Percentiles rank a stretch among this genome's conserved stretches.
phyloP scores from a whole-genome alignment of 192 early-diverging fungal genomes.

The Anaeromyces robustus region DNA sequence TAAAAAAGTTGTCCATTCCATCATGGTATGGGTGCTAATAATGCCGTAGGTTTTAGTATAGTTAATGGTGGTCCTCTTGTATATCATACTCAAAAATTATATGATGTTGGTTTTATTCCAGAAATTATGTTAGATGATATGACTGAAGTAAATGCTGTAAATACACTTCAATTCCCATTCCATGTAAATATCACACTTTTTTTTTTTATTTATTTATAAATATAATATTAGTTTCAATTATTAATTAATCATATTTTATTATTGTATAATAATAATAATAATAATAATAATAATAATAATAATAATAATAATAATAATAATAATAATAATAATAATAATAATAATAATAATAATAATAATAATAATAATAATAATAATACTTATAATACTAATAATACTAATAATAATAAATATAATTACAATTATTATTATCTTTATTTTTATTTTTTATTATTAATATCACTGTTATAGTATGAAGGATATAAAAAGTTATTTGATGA shows the following conservation, averaged over 20 bases:
- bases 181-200: background rate
- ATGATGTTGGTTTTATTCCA: background rate
- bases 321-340: background rate
- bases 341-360: background rate
- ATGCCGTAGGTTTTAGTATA: background rate
- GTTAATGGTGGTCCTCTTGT: background rate
- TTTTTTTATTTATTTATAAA: too few relatives aligned
- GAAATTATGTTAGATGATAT: background rate
- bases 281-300: background rate
- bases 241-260: too few relatives aligned
- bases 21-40: background rate
- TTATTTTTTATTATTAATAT: background rate
- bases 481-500: background rate
- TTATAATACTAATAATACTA: background rate
- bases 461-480: background rate
- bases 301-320: background rate
- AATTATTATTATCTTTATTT: background rate
- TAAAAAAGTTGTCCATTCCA: background rate
- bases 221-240: too few relatives aligned
- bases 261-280: too few relatives aligned
- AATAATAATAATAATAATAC: background rate
- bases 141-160: background rate
- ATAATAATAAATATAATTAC: background rate
- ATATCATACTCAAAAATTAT: background rate
- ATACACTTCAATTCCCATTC: background rate